phyloP scores from a whole-genome alignment of 345 rosid species.

The Eucalyptus microcorys region DNA sequence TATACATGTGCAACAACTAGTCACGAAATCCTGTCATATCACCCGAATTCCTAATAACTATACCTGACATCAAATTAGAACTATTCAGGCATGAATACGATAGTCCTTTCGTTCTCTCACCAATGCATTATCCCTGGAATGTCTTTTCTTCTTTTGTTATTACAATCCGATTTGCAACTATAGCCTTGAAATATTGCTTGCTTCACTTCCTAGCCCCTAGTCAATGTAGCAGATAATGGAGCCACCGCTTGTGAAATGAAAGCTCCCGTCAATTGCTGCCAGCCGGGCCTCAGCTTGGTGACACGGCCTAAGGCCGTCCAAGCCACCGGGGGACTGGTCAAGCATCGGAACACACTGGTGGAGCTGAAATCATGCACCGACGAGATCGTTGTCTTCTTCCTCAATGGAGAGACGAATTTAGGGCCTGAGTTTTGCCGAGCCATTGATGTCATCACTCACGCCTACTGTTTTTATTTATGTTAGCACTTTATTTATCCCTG shows the following conservation, averaged over 20 bases:
- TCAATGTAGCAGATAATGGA: not conserved
- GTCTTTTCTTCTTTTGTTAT: too few relatives aligned
- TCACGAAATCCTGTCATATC: too few relatives aligned
- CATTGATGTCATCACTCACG: constrained; percentile 28
- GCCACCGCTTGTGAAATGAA: too few relatives aligned
- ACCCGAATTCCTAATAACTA: too few relatives aligned
- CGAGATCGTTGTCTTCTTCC: constrained; percentile 48
- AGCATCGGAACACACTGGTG: constrained; percentile 48
- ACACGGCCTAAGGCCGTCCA: not conserved
- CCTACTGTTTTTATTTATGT: constrained; percentile 18
- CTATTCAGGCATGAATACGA: too few relatives aligned
- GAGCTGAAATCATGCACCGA: constrained; percentile 66
- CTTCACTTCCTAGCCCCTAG: not conserved
- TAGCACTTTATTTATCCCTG: too few relatives aligned
- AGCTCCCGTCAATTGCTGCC: not conserved
- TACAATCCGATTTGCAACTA: too few relatives aligned
- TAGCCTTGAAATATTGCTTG: not conserved
- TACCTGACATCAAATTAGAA: too few relatives aligned
- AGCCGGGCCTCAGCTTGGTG: not conserved
- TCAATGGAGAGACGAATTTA: constrained; percentile 44
- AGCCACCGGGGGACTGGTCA: constrained; percentile 19
- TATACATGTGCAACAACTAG: too few relatives aligned
- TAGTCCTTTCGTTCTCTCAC: too few relatives aligned
- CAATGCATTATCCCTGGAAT: too few relatives aligned
- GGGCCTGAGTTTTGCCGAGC: constrained; percentile 40